phyloP scores from a whole-genome alignment of 108 stramenopile genomes.

The Cyclotella baltica region DNA sequence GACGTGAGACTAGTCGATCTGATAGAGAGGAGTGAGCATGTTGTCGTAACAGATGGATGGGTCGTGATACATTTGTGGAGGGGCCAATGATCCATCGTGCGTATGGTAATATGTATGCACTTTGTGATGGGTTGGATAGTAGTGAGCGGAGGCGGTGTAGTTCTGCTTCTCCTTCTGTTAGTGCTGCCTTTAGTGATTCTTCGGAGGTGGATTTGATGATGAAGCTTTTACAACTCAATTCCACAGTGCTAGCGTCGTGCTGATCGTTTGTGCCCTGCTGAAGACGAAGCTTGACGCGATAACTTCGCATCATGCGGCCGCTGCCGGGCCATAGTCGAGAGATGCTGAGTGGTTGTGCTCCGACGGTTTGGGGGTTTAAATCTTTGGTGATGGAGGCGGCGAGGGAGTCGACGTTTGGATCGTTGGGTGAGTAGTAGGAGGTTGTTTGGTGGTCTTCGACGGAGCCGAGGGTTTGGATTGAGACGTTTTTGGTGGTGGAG shows the following conservation, averaged over 20 bases:
- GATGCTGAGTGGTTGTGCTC: slow-evolving; percentile 36
- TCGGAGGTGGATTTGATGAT: slow-evolving; percentile 44
- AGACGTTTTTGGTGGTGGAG: background rate
- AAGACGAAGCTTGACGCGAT: slow-evolving; percentile 62
- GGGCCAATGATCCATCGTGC: slow-evolving; percentile 48
- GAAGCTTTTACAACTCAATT: slow-evolving; percentile 47
- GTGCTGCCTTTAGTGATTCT: slow-evolving; percentile 15
- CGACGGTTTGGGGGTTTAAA: slow-evolving; percentile 24
- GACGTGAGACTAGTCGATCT: slow-evolving; percentile 92
- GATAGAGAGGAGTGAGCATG: slow-evolving; percentile 88
- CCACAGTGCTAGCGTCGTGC: no score
- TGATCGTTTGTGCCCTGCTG: no score
- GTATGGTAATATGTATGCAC: slow-evolving; percentile 51
- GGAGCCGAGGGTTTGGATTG: slow-evolving; percentile 25
- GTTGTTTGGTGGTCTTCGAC: background rate
- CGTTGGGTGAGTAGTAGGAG: background rate
- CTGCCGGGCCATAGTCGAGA: slow-evolving; percentile 63
- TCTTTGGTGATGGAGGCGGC: slow-evolving; percentile 40
- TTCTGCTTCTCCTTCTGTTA: slow-evolving; percentile 54
- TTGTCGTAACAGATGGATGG: slow-evolving; percentile 86
- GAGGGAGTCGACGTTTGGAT: slow-evolving; percentile 34
- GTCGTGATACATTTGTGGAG: slow-evolving; percentile 31
- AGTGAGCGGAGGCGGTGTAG: slow-evolving; percentile 47
- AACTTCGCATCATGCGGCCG: slow-evolving; percentile 86
- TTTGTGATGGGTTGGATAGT: slow-evolving; percentile 36